A percentile compares a stretch with the other conserved stretches of the same genome.
phyloP scores from a whole-genome alignment of 495 filamentous ascomycete species.

The Aspergillus saccharolyticus region DNA sequence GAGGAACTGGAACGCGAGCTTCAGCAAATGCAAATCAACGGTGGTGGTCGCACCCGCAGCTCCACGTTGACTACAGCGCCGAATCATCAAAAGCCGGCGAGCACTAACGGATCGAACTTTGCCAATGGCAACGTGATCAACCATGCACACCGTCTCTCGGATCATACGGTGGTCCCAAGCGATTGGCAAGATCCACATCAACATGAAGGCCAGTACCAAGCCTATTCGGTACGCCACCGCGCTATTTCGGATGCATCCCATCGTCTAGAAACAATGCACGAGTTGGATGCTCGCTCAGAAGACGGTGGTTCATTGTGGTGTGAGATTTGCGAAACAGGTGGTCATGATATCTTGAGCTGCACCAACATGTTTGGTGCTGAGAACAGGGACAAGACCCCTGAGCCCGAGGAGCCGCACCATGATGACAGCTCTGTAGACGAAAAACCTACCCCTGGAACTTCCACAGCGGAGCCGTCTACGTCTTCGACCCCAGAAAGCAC shows the following conservation, averaged over 20 bases:
- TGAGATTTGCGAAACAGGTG: conserved; percentile 90
- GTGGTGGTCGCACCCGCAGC: conserved; percentile 30
- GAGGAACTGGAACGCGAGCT: conserved; percentile 89
- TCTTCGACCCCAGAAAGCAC: conserved; percentile 17
- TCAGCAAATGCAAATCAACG: conserved; percentile 50
- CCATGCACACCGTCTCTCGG: conserved; percentile 41
- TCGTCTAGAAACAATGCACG: conserved; percentile 55
- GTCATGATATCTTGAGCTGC: conserved; percentile 91
- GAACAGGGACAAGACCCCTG: conserved; percentile 20
- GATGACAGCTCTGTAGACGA: conserved; percentile 12
- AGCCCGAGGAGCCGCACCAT: conserved; percentile 14
- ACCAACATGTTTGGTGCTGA: conserved; percentile 71
- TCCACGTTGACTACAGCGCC: conserved; percentile 41
- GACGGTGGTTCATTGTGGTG: conserved; percentile 82
- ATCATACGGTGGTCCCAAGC: conserved; percentile 42
- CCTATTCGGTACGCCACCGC: conserved; percentile 23
- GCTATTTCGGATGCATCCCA: conserved; percentile 30
- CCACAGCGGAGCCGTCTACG: conserved; percentile 14
- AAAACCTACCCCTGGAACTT: conserved; percentile 19
- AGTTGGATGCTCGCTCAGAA: conserved; percentile 67
- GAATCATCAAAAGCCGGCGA: conserved; percentile 35
- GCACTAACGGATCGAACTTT: conserved; percentile 27
- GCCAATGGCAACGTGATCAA: conserved; percentile 22
- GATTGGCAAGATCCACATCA: conserved; percentile 39
- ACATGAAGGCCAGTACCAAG: conserved; percentile 29